These are phyloP conservation scores for Cytospora paraplurivora DNA, from an alignment of 2,329 filamentous ascomycete genomes.

Conservation along the genomic window DNA sequence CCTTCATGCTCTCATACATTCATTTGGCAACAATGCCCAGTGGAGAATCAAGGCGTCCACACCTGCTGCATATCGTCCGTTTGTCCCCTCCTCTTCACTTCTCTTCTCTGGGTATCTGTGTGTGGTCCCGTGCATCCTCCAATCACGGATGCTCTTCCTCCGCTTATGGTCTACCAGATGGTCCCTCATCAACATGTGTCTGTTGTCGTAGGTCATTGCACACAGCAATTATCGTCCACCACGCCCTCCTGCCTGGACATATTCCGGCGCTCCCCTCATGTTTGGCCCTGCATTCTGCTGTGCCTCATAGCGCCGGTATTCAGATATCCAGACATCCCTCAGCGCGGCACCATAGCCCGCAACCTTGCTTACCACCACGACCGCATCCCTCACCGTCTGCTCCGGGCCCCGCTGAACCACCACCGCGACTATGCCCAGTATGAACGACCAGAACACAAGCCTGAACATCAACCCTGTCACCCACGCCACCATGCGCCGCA, in stretches of 20 bases:
- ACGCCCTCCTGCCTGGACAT: neutral
- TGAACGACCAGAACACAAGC: constrained; percentile 63
- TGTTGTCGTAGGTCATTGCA: neutral
- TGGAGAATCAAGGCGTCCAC: neutral
- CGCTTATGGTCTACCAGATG: neutral
- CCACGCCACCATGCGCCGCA: constrained; percentile 73
- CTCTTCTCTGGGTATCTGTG: neutral
- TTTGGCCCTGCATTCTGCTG: constrained; percentile 40
- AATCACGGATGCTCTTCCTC: neutral
- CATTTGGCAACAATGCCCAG: constrained; percentile 9
- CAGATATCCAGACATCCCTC: constrained; percentile 57
- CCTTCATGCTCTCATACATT: constrained; percentile 16
- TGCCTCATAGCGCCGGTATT: constrained; percentile 60
- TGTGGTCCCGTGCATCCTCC: neutral
- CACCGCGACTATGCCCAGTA: constrained; percentile 57
- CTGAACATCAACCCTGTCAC: constrained; percentile 70
- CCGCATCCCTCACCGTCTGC: constrained; percentile 62
- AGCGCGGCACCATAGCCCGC: constrained; percentile 50
- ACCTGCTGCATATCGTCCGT: neutral
- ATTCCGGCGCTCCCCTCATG: constrained; percentile 15
- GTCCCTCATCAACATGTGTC: neutral
- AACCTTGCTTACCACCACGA: constrained; percentile 46
- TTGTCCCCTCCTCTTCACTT: neutral
- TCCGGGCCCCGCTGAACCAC: constrained; percentile 68
- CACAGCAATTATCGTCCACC: neutral